Percentiles rank a stretch among this genome's conserved stretches.
phyloP scores from a whole-genome alignment of 164 flowering plant species.

The Magnolia sinica region DNA sequence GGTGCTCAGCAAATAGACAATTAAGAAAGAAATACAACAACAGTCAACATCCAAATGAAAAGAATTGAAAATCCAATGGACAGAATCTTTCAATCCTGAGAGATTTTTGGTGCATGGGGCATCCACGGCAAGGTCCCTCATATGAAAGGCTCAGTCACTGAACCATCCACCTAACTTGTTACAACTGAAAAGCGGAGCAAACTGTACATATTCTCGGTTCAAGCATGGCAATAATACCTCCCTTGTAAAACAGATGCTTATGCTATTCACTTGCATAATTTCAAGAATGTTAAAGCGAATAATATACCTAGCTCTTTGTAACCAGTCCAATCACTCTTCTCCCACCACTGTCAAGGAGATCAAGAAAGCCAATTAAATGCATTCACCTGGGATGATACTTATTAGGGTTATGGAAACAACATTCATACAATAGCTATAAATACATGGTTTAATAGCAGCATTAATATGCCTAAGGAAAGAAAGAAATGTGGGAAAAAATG shows the following conservation, averaged over 20 bases:
- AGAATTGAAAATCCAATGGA: no score
- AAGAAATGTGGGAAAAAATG: not conserved
- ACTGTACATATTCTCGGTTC: no score
- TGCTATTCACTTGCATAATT: not conserved
- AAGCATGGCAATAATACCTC: not conserved
- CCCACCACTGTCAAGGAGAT: conserved; percentile 99
- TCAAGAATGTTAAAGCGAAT: conserved; percentile 11
- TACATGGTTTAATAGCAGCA: not conserved
- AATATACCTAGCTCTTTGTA: conserved; percentile 91
- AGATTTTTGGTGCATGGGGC: no score
- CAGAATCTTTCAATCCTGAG: no score
- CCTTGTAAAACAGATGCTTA: not conserved
- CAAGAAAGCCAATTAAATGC: conserved; percentile 70
- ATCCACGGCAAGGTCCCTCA: no score
- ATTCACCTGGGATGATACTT: conserved; percentile 66
- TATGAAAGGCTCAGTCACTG: no score
- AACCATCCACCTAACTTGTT: no score
- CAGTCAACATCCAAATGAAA: no score
- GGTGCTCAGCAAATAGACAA: no score
- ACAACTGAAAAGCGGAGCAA: no score
- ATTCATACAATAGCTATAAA: not conserved
- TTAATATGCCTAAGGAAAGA: not conserved
- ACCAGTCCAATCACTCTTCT: conserved; percentile 99
- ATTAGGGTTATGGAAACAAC: conserved; percentile 32
- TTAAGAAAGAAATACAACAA: no score